Percentiles rank a stretch among this genome's conserved stretches.
phyloP scores from a whole-genome alignment of 495 filamentous ascomycete genomes.

The Penicillium lagena region DNA sequence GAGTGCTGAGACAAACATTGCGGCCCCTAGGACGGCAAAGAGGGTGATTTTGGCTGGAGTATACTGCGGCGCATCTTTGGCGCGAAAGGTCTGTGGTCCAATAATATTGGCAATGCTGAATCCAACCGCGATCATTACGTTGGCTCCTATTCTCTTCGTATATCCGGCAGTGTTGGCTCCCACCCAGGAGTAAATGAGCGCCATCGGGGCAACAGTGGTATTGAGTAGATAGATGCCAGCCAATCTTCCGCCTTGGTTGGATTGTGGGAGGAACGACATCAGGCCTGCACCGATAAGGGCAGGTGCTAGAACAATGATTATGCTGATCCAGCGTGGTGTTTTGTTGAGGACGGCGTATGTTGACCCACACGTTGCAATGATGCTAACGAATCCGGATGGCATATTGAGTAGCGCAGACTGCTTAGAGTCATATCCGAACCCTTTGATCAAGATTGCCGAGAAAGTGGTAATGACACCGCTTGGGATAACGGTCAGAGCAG shows the following conservation, averaged over 20 bases:
- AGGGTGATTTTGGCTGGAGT: slow-evolving; percentile 58
- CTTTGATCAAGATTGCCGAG: slow-evolving; percentile 52
- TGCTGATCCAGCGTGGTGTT: slow-evolving; percentile 46
- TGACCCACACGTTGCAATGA: slow-evolving; percentile 47
- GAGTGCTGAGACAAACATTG: too few species aligned
- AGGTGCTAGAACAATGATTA: slow-evolving; percentile 35
- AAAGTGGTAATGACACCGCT: slow-evolving; percentile 57
- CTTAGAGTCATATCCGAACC: slow-evolving; percentile 47
- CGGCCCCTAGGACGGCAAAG: slow-evolving; percentile 17
- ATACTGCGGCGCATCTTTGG: slow-evolving; percentile 51
- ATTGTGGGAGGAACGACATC: slow-evolving; percentile 51
- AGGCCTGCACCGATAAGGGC: slow-evolving; percentile 51
- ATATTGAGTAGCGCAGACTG: slow-evolving; percentile 57
- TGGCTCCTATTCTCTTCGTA: slow-evolving; percentile 47
- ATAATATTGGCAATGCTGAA: slow-evolving; percentile 63
- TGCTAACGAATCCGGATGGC: slow-evolving; percentile 55
- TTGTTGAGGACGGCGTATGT: slow-evolving; percentile 38
- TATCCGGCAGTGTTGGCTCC: slow-evolving; percentile 42
- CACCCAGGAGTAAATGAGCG: slow-evolving; percentile 44
- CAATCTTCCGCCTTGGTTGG: slow-evolving; percentile 43
- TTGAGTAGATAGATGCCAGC: slow-evolving; percentile 63
- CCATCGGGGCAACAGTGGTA: slow-evolving; percentile 35
- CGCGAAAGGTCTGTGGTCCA: slow-evolving; percentile 59
- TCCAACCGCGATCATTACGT: slow-evolving; percentile 48
- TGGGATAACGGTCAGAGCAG: slow-evolving; percentile 42